phyloP scores from a whole-genome alignment of 1,139 yeast genomes.

The Arxiozyma slooffiae region DNA sequence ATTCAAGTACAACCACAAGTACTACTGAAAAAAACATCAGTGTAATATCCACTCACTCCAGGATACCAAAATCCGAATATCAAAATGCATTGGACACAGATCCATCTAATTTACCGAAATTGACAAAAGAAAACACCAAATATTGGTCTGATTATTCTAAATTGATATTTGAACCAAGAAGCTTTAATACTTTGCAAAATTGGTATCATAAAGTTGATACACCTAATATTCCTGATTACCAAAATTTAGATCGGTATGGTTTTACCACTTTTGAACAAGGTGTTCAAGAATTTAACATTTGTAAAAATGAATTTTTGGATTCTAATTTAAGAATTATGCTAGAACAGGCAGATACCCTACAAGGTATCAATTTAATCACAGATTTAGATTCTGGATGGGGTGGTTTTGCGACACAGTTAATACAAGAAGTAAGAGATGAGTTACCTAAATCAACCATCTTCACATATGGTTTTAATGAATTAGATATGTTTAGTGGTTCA shows the following conservation, averaged over 20 bases:
- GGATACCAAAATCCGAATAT: slow-evolving; percentile 42
- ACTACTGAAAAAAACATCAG: slow-evolving; percentile 9
- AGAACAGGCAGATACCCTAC: slow-evolving; percentile 69
- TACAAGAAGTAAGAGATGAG: slow-evolving; percentile 58
- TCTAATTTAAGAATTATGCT: slow-evolving; percentile 50
- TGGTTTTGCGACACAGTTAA: slow-evolving; percentile 51
- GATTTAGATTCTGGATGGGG: slow-evolving; percentile 80
- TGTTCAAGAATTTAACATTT: slow-evolving; percentile 36
- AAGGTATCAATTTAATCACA: slow-evolving; percentile 58
- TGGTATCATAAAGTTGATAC: slow-evolving; percentile 40
- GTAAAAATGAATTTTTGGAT: slow-evolving; percentile 43
- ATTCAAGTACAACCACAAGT: slow-evolving; percentile 9
- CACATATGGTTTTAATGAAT: slow-evolving; percentile 43
- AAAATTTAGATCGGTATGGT: slow-evolving; percentile 15
- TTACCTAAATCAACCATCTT: slow-evolving; percentile 54
- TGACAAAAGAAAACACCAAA: slow-evolving; percentile 38
- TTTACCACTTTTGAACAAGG: slow-evolving; percentile 42
- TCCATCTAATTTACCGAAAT: slow-evolving; percentile 25
- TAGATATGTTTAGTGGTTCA: slow-evolving; percentile 18
- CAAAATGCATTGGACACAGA: slow-evolving; percentile 55
- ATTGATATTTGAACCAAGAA: slow-evolving; percentile 55
- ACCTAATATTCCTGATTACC: slow-evolving; percentile 28
- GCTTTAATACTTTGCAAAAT: slow-evolving; percentile 42
- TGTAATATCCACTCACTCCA: slow-evolving; percentile 24
- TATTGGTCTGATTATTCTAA: slow-evolving; percentile 81